Base-by-base conservation (phyloP, 331 rosid species). In the Prunus yedoensis region DNA sequence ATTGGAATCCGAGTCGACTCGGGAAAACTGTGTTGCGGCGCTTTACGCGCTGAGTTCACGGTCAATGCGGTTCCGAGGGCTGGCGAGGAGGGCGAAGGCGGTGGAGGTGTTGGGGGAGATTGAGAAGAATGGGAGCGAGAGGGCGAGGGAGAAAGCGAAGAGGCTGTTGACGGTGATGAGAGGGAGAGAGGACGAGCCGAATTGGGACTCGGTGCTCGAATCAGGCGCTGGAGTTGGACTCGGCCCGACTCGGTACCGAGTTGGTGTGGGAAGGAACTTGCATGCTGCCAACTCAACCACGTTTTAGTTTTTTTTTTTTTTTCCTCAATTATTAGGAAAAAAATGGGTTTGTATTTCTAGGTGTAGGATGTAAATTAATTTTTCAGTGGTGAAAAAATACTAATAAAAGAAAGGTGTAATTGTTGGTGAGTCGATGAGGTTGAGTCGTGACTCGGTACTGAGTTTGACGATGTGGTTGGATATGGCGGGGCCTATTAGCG, bases 21-120 rank as follows among this genome's bases (percentile, higher is more conserved):
- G 88, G 82, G 98, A 95, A 86, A 88, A 91, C 57, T 92, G 94
- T 35, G 91, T 95, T 57, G 90, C 91, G 2, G 96, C 96, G 8
- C 66, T 95, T 68, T 87, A 72, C 17, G 91, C 92, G 1, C 77
- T 95, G 77, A 92, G 99, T 74, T 74, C 94, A 88, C 6, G 87
- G 97, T 88, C 91, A 47, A 79, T 92, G 84, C 87, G 98, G 81
- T 95, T 92, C 76, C 79, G 74, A 8, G 97, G 91, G 56, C 54
- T 91, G 82, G 99, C 96, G 1, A 95, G 72, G 74, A 93, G 84
- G 20, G 99, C 98, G 3, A 82, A 81, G 21, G 97, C 91, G 13
- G 88, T 72, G 52, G 96, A 92, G 77, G 96, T 86, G 66, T 74
- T 92, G 80, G 83, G 81, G 80, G 88, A 77, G 79, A 66, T 95